Percentiles rank a stretch among this genome's conserved stretches.
Evolutionary conservation across 176 grass and related monocot genomes (phyloP).

Genomic region (Phoenix roebelenii): DNA sequence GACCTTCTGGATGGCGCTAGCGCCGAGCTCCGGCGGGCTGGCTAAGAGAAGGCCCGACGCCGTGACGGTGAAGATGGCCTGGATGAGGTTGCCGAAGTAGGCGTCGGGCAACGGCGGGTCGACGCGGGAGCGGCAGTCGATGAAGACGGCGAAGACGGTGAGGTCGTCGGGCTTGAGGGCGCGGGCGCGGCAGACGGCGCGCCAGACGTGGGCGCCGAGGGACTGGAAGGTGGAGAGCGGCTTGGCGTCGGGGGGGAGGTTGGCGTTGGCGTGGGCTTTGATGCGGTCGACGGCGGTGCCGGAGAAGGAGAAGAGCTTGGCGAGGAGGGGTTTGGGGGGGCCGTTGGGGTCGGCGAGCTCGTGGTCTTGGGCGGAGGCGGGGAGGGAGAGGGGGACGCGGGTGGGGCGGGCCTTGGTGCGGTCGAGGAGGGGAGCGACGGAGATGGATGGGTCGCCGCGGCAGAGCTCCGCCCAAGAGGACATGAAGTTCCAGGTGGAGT

Average conservation of each 20-base stretch:
- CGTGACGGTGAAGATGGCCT: constrained; percentile 87
- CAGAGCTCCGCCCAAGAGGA: constrained; percentile 74
- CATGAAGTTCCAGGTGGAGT: constrained; percentile 99
- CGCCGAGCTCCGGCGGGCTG: constrained; percentile 32
- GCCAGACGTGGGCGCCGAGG: constrained; percentile 78
- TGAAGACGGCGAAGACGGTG: constrained; percentile 86
- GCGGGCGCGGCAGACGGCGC: constrained; percentile 64
- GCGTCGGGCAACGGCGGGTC: constrained; percentile 51
- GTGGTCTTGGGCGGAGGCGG: constrained; percentile 43
- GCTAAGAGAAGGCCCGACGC: constrained; percentile 68
- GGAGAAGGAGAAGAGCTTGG: constrained; percentile 79
- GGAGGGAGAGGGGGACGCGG: constrained; percentile 54
- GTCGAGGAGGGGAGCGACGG: constrained; percentile 43
- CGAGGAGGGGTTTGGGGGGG: constrained; percentile 46
- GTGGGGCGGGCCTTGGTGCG: constrained; percentile 46
- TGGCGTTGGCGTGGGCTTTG: constrained; percentile 63
- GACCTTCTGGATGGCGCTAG: constrained; percentile 56
- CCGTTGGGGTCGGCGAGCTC: constrained; percentile 76
- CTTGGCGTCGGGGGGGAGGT: constrained; percentile 39
- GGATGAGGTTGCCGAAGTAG: constrained; percentile 98
- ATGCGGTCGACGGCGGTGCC: constrained; percentile 33
- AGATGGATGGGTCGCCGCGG: constrained; percentile 23
- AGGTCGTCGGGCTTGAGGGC: constrained; percentile 59
- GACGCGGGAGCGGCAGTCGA: constrained; percentile 69
- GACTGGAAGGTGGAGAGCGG: constrained; percentile 93